Base-by-base conservation (phyloP, 805 yeast species). In the Spathaspora arborariae region DNA sequence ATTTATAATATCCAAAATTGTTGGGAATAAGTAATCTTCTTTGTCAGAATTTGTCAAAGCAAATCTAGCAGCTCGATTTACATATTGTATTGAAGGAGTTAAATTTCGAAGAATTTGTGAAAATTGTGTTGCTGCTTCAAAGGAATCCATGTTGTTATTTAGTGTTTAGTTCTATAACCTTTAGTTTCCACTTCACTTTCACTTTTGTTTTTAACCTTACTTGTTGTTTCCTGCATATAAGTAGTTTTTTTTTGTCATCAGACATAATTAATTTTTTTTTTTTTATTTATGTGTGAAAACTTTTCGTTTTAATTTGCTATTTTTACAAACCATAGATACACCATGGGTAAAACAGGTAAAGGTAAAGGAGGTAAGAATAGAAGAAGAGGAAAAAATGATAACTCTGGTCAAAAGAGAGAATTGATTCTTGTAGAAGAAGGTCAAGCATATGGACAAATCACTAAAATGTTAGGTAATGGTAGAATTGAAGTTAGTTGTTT, bases 401-500 rank as follows among this genome's bases (percentile, higher is more conserved):
- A 83, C 69, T 85, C 80, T 50, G 83, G 85, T 54, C 91, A 89
- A 72, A 94, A 94, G 79, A 88, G 99, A 76, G 99, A 94, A 67
- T 80, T 94, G 59, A 80, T 83, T 65, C 81, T 78, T 68, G 89
- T 84, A 62, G 99, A 94, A 54, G 99, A 94, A 62, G 96, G 96
- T 49, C 99, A 94, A 76, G 98, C 94, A 70, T 94, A 94, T 63
- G 99, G 97, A 47, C 99, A 95, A 75, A 94, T 94, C 65, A 82
- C 92, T 68, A 92, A 90, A 74, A 92, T 94, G 97, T 82, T 94
- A 59, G 99, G 99, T 68, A 91, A 91, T 65, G 98, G 99, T 55
- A 84, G 99, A 72, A 85, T 94, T 46, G 96, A 91, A 68, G 97
- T 96, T 46, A 69, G 83, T 43, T 94, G 99, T 75, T 94, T 94